Evolutionary conservation across 805 yeast species (phyloP).

Genomic region (Starmerella cellae): DNA sequence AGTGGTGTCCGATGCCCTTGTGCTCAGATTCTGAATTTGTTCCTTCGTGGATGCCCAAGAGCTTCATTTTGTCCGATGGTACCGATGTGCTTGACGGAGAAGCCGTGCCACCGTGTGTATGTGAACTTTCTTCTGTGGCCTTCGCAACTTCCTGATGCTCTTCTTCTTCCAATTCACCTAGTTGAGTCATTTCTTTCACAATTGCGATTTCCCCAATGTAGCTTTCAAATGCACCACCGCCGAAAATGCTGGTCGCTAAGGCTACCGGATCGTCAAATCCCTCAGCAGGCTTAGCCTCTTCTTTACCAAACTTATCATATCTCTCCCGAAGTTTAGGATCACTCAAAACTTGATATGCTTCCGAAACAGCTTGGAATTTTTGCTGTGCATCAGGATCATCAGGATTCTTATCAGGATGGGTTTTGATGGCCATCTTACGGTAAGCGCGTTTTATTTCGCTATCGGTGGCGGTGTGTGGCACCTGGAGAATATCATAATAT

Average conservation of each 20-base stretch:
- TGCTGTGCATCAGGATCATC: constrained; percentile 80
- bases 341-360: constrained; percentile 50
- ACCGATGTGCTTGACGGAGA: not conserved
- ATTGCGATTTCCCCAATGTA: constrained; percentile 82
- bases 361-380: constrained; percentile 63
- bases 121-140: constrained; percentile 13
- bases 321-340: constrained; percentile 53
- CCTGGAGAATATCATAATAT: constrained; percentile 72
- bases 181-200: constrained; percentile 58
- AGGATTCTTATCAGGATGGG: constrained; percentile 96
- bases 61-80: not conserved
- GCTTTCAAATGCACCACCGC: constrained; percentile 77
- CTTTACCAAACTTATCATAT: constrained; percentile 80
- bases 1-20: not conserved
- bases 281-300: constrained; percentile 50
- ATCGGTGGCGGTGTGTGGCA: constrained; percentile 55
- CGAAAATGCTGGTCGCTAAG: constrained; percentile 72
- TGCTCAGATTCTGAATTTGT: not conserved
- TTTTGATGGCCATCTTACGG: constrained; percentile 72
- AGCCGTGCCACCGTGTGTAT: constrained; percentile 7
- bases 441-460: constrained; percentile 87
- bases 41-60: not conserved
- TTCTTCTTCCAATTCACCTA: constrained; percentile 40
- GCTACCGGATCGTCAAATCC: constrained; percentile 78
- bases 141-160: constrained; percentile 18